Evolutionary conservation across 352 stramenopile species (phyloP).

Genomic region (Aphanomyces cochlioides): DNA sequence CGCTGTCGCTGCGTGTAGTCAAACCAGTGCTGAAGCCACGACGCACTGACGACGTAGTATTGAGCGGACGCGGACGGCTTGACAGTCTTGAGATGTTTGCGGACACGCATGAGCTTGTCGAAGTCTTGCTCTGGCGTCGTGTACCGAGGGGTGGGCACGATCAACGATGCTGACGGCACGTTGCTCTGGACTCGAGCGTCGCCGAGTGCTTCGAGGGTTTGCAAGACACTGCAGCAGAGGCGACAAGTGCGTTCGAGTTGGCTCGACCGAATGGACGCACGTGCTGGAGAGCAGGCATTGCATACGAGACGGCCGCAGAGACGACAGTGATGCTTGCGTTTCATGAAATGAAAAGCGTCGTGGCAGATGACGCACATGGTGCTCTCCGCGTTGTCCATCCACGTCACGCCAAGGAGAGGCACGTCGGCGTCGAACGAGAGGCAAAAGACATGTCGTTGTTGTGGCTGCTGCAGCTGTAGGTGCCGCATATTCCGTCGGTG

Average conservation of each 20-base stretch:
- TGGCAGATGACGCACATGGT: constrained; percentile 27
- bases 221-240: constrained; percentile 15
- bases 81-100: constrained; percentile 2
- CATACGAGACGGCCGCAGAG: constrained; percentile 29
- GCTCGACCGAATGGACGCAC: background rate
- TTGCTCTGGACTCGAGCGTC: constrained; percentile 26
- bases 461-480: background rate
- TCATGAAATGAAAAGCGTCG: constrained; percentile 18
- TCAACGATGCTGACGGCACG: background rate
- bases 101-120: constrained; percentile 10
- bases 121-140: constrained; percentile 4
- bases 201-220: constrained; percentile 20
- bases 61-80: background rate
- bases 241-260: constrained; percentile 19
- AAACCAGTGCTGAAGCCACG: constrained; percentile 18
- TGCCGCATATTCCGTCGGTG: too few relatives aligned
- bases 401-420: constrained; percentile 13
- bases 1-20: background rate
- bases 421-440: constrained; percentile 17
- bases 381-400: constrained; percentile 27
- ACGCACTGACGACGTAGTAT: constrained; percentile 18
- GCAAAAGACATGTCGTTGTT: constrained; percentile 14
- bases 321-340: constrained; percentile 27
- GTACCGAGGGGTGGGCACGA: background rate
- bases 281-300: constrained; percentile 15